Conservation (phyloP, 2,329 filamentous ascomycete genomes). For the Zopfia rhizophila region DNA sequence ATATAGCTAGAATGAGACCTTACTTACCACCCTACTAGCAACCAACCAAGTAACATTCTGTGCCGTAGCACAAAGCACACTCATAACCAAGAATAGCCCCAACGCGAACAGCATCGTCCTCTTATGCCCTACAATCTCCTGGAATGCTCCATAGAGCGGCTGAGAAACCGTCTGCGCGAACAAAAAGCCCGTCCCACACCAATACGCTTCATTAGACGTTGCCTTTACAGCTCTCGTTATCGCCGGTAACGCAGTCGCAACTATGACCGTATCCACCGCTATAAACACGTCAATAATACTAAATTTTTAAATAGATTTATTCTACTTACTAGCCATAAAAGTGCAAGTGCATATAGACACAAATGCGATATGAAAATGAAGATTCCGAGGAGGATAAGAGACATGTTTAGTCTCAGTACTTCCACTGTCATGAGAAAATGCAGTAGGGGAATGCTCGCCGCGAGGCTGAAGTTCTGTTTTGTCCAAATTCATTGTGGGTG, state of each 20-base stretch:
- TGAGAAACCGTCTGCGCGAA: slow-evolving; percentile 6
- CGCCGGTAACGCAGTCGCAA: slow-evolving; percentile 3
- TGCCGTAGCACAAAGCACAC: neutral
- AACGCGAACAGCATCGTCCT: slow-evolving; percentile 4
- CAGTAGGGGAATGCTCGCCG: too few relatives aligned
- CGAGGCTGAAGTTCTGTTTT: too few relatives aligned
- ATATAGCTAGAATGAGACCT: too few relatives aligned
- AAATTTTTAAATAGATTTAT: too few relatives aligned
- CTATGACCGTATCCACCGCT: slow-evolving; percentile 4
- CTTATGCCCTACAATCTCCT: slow-evolving; percentile 3
- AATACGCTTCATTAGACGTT: slow-evolving; percentile 6
- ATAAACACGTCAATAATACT: too few relatives aligned
- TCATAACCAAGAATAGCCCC: neutral
- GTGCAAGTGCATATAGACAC: slow-evolving; percentile 4
- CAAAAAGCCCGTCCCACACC: slow-evolving; percentile 10
- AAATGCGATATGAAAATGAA: slow-evolving; percentile 6
- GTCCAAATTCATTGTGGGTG: too few relatives aligned
- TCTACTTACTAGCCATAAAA: neutral
- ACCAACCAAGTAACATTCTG: slow-evolving; percentile 2
- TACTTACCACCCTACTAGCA: neutral
- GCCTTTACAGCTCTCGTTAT: neutral
- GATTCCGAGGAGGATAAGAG: slow-evolving; percentile 1
- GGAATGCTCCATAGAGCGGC: slow-evolving; percentile 2
- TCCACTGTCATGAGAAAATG: too few relatives aligned
- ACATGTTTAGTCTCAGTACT: too few relatives aligned